Conservation (phyloP, 1,284 basidiomycete species). For the Ustilago bromivora region DNA sequence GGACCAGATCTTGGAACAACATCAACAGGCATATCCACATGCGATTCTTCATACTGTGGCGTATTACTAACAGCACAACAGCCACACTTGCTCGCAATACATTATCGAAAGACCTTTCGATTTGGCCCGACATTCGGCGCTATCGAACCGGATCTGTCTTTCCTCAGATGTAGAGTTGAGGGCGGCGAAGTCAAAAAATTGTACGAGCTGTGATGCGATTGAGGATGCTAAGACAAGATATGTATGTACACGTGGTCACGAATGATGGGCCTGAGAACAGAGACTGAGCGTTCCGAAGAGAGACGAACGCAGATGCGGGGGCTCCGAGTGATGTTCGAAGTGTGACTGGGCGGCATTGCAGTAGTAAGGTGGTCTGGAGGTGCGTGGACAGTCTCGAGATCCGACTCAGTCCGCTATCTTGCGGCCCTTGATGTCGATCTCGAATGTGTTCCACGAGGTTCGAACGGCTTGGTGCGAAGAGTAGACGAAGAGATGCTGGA, state of each 20-base stretch:
- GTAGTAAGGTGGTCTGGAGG: not conserved
- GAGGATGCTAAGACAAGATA: slow-evolving; percentile 3
- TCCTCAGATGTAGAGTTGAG: too few relatives aligned
- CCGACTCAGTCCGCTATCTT: slow-evolving; percentile 12
- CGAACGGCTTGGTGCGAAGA: not conserved
- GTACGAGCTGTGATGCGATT: slow-evolving; percentile 5
- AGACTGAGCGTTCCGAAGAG: not conserved
- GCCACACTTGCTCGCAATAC: too few relatives aligned
- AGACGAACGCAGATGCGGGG: not conserved
- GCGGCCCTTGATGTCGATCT: slow-evolving; percentile 13
- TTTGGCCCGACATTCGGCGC: too few relatives aligned
- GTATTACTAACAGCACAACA: slow-evolving; percentile 47
- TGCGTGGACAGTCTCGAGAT: not conserved
- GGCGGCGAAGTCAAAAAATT: not conserved
- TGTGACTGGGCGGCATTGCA: not conserved
- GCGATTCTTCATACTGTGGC: slow-evolving; percentile 83
- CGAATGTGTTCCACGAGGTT: not conserved
- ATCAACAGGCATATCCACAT: slow-evolving; percentile 91
- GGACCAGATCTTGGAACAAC: slow-evolving; percentile 82
- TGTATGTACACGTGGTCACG: slow-evolving; percentile 18
- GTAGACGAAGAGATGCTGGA: not conserved
- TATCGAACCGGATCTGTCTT: too few relatives aligned
- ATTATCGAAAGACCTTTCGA: too few relatives aligned
- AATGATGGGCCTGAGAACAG: slow-evolving; percentile 6
- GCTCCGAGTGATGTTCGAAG: not conserved